These are phyloP conservation scores for Cucurbita pepo DNA, from an alignment of 306 rosid genomes.

Conservation along the genomic window DNA sequence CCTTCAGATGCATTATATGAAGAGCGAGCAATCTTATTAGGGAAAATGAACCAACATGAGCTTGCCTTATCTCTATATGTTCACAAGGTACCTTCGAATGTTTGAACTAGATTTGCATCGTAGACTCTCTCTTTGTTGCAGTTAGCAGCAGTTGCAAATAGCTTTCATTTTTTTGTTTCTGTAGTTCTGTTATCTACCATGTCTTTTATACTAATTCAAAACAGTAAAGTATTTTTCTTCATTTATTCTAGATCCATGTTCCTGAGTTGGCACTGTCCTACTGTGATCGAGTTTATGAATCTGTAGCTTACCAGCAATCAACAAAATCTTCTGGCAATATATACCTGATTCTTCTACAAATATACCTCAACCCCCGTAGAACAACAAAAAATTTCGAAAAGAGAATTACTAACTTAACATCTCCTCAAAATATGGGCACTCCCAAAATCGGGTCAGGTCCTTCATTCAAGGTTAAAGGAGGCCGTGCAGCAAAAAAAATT, in stretches of 20 bases:
- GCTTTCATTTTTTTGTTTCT: slow-evolving; percentile 7
- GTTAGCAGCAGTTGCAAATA: neutral
- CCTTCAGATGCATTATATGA: slow-evolving; percentile 80
- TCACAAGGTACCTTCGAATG: slow-evolving; percentile 49
- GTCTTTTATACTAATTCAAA: slow-evolving; percentile 5
- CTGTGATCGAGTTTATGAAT: slow-evolving; percentile 80
- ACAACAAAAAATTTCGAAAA: slow-evolving; percentile 62
- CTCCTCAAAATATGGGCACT: slow-evolving; percentile 32
- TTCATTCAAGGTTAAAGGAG: slow-evolving; percentile 37
- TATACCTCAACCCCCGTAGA: slow-evolving; percentile 78
- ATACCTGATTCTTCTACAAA: slow-evolving; percentile 77
- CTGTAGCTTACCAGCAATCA: slow-evolving; percentile 37
- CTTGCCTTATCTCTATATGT: slow-evolving; percentile 82
- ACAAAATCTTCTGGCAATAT: slow-evolving; percentile 56
- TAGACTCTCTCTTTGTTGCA: neutral
- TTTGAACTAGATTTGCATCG: neutral
- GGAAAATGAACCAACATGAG: slow-evolving; percentile 95
- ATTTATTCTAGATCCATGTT: slow-evolving; percentile 53
- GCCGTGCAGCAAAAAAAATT: slow-evolving; percentile 67
- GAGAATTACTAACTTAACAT: slow-evolving; percentile 54
- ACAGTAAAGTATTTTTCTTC: slow-evolving; percentile 3
- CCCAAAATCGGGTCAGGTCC: slow-evolving; percentile 38
- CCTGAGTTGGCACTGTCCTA: slow-evolving; percentile 84
- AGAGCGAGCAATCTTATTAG: slow-evolving; percentile 85
- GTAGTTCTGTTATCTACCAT: slow-evolving; percentile 7